Evolutionary conservation across 805 yeast species (phyloP).

Genomic region (Candida chauliodis): DNA sequence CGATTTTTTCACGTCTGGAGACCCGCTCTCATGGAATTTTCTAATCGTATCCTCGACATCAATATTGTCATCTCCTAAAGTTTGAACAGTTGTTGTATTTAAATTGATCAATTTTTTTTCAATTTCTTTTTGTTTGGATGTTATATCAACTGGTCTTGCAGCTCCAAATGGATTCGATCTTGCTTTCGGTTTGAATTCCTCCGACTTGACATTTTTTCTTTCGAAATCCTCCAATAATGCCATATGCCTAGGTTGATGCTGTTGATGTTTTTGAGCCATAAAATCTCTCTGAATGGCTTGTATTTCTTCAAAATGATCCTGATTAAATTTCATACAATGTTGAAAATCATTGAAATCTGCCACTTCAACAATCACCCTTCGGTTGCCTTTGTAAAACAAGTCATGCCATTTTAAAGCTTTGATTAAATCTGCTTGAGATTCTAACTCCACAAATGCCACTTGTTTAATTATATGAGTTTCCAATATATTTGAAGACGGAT

Average conservation of each 20-base stretch:
- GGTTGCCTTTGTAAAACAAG: constrained; percentile 43
- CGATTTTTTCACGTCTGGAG: constrained; percentile 10
- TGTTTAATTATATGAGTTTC: constrained; percentile 42
- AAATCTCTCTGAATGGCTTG: constrained; percentile 29
- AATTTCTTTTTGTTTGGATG: constrained; percentile 59
- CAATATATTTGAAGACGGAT: constrained; percentile 37
- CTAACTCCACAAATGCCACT: constrained; percentile 62
- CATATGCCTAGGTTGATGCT: constrained; percentile 12
- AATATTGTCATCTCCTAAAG: constrained; percentile 18
- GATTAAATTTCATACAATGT: constrained; percentile 36
- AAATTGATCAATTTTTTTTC: constrained; percentile 38
- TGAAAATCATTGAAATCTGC: constrained; percentile 42
- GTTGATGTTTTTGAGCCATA: constrained; percentile 11
- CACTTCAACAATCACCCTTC: constrained; percentile 35
- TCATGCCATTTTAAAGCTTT: constrained; percentile 65
- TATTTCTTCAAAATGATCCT: constrained; percentile 29
- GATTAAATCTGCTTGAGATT: constrained; percentile 47
- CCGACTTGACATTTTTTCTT: not conserved
- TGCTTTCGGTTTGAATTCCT: constrained; percentile 17
- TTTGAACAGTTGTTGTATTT: constrained; percentile 32
- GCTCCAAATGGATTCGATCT: constrained; percentile 75
- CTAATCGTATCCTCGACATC: constrained; percentile 11
- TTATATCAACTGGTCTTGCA: constrained; percentile 82
- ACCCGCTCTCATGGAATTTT: constrained; percentile 13
- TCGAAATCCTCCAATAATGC: constrained; percentile 11